Base-by-base conservation (phyloP, 768 basidiomycete genomes). In the Boletus sp. region DNA sequence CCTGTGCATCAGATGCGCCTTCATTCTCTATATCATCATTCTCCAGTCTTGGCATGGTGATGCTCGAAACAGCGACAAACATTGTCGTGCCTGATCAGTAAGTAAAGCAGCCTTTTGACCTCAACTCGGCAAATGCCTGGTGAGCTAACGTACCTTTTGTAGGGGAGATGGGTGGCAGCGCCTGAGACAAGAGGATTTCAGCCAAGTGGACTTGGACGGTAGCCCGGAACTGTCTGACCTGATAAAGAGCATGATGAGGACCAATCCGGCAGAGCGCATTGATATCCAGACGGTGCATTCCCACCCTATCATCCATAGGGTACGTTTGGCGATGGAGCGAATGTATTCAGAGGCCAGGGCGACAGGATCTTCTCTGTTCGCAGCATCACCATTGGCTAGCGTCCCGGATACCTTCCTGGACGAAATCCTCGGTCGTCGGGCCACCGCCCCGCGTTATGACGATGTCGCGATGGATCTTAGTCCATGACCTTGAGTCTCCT, bases 61-160 rank as follows among this genome's bases (percentile, higher is more conserved):
- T 98, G 74, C 82, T 99, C 50, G 97, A 99, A 79, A 87, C 92
- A 51, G 90, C 95, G 49, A 83, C 92, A 58, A 99, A 99, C 68
- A 93, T 98, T 64, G 83, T 97, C 48, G 92, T 99, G 43, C 97
- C 97, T 72, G 93, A 94, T 75, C 94, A 90, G 93, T 92, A 67
- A 79, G 93, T 83, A 51, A 59, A 53, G 14, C 8, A n/a, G 45
- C 43, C 48, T 34, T 15, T 34, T 47, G 41, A 50, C 44, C 19
- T 47, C 21, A 29, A 14, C 14, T 45, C n/a, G 57, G 50, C 33
- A 44, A 34, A 15, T 30, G 44, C 60, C 21, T 38, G 47, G 41
- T 54, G 59, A 50, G 48, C 57, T 61, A 38, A 69, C 49, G 49
- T 47, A n/a, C 45, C 34, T 27, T 56, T 65, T 66, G 42, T 67